Evolutionary conservation across 306 rosid species (phyloP).

Genomic region (Urtica urens): DNA sequence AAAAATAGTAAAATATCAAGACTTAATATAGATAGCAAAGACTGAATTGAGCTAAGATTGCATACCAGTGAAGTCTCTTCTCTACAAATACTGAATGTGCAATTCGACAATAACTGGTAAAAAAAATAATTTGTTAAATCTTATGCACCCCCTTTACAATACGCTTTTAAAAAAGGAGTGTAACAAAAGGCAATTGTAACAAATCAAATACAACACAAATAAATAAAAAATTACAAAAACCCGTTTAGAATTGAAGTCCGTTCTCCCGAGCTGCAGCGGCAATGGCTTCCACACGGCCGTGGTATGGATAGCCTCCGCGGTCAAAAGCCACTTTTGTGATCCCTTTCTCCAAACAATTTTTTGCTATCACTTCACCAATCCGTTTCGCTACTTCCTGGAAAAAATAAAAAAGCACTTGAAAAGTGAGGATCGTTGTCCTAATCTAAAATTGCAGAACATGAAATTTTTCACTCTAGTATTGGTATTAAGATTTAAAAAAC

Average conservation of each 20-base stretch:
- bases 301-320: constrained; percentile 91
- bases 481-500: no score
- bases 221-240: background rate
- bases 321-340: constrained; percentile 89
- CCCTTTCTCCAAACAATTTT: constrained; percentile 79
- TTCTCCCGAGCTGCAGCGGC: constrained; percentile 84
- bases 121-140: no score
- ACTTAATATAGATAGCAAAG: no score
- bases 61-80: no score
- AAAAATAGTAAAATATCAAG: no score
- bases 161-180: background rate
- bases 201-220: background rate
- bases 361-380: constrained; percentile 87
- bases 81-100: no score
- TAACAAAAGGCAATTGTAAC: background rate
- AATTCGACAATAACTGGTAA: background rate
- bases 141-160: background rate
- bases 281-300: constrained; percentile 84
- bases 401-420: background rate
- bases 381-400: constrained; percentile 85
- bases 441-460: no score
- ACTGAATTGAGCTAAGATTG: no score
- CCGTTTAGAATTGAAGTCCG: constrained; percentile 64
- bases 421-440: no score
- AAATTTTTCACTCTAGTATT: no score